Base-by-base conservation (phyloP, 1,139 yeast genomes). In the Candida gigantensis region DNA sequence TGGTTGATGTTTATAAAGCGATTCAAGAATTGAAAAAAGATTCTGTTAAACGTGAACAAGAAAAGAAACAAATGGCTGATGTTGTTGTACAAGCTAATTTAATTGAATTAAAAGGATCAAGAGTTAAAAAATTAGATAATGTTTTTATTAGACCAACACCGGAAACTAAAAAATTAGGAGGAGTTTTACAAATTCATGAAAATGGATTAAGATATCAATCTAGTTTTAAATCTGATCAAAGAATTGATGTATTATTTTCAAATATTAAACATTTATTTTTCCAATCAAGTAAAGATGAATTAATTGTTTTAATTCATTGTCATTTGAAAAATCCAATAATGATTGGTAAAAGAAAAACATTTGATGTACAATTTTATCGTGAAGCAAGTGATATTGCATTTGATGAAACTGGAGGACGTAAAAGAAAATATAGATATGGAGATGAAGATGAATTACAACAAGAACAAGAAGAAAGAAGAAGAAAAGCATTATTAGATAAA, bases 361-460 rank as follows among this genome's bases (percentile, higher is more conserved):
- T 83, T 62, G 98, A 92, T 56, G 87, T 92, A 29, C 98, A 94
- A 65, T 89, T 92, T 58, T 92, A 90, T 66, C 77, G 97, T 49
- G 99, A 92, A 62, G 97, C 97, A 10, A 81, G 95, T 35, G 99
- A 92, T 58, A 85, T 90, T 75, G 84, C 96, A 3, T 89, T 88
- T 53, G 99, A 92, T 63, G 99, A 92, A 64, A 92, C 99, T 24
- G 96, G 97, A 43, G 95, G 95, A 44, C 79, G 95, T 45, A 87
- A 89, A 71, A 72, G 86, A 61, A 83, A 84, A 49, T 87, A 89
- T 71, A 71, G 96, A 57, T 92, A 92, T 55, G 99, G 98, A 37
- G 99, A 92, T 58, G 98, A 92, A 63, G 98, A 92, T 62, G 99
- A 92, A 65, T 72, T 94, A 48, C 98, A 94, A 64, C 97, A 92